These are phyloP conservation scores for Begonia masoniana DNA, from an alignment of 306 rosid genomes.

Conservation along the genomic window DNA sequence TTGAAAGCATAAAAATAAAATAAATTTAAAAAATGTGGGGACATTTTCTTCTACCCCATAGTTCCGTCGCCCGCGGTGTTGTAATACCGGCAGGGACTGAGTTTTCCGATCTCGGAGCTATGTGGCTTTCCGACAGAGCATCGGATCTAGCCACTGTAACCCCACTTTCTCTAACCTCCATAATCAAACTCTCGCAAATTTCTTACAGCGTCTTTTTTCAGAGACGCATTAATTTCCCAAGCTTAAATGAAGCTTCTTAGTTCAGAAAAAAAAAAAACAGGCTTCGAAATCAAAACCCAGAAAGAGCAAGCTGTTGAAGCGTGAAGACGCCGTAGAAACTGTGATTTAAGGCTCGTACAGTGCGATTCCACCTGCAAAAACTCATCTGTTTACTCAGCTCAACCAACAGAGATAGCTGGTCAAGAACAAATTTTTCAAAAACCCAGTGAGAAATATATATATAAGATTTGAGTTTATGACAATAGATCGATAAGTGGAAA, in stretches of 20 bases:
- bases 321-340: not conserved
- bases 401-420: too few relatives aligned
- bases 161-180: slow-evolving; percentile 70
- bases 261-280: slow-evolving; percentile 2
- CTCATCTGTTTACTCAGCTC: too few relatives aligned
- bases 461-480: too few relatives aligned
- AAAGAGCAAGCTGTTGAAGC: slow-evolving; percentile 4
- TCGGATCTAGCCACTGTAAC: slow-evolving; percentile 81
- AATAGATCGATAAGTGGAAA: too few relatives aligned
- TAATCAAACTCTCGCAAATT: slow-evolving; percentile 11
- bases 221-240: slow-evolving; percentile 21
- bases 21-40: too few relatives aligned
- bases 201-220: slow-evolving; percentile 12
- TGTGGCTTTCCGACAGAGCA: slow-evolving; percentile 77
- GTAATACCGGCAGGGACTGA: slow-evolving; percentile 10
- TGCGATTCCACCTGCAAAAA: too few relatives aligned
- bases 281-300: slow-evolving; percentile 5
- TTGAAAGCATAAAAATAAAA: too few relatives aligned
- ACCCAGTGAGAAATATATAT: too few relatives aligned
- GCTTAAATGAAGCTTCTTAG: slow-evolving; percentile 9
- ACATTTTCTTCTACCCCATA: slow-evolving; percentile 63
- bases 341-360: too few relatives aligned
- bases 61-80: slow-evolving; percentile 5
- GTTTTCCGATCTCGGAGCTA: slow-evolving; percentile 59
- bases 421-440: too few relatives aligned